These are phyloP conservation scores for Pinus albicaulis DNA, from an alignment of 75 land plant genomes.

Conservation along the genomic window DNA sequence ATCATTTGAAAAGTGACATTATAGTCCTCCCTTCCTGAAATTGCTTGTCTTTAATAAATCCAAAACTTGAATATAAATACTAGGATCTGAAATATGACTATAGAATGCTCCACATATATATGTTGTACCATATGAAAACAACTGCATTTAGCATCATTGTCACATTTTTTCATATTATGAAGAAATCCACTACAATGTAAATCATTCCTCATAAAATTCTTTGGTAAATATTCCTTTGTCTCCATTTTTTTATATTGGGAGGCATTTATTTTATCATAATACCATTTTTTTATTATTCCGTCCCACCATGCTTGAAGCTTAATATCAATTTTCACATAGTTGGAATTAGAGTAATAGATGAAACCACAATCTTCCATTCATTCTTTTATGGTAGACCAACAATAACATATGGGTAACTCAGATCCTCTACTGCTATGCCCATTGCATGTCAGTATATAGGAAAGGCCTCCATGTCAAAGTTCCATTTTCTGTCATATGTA, in stretches of 20 bases:
- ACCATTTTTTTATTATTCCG: constrained; percentile 67
- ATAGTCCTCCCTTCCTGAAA: too few relatives aligned
- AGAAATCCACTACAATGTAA: too few relatives aligned
- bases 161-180: too few relatives aligned
- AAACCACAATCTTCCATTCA: constrained; percentile 59
- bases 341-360: constrained; percentile 54
- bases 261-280: constrained; percentile 56
- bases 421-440: constrained; percentile 86
- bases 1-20: too few relatives aligned
- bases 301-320: constrained; percentile 93
- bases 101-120: too few relatives aligned
- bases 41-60: too few relatives aligned
- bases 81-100: too few relatives aligned
- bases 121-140: too few relatives aligned
- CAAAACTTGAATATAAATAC: too few relatives aligned
- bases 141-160: too few relatives aligned
- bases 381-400: constrained; percentile 71
- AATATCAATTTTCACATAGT: constrained; percentile 35
- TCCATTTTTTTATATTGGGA: constrained; percentile 41
- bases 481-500: constrained; percentile 59
- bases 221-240: constrained; percentile 44
- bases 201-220: too few relatives aligned
- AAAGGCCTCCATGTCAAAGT: constrained; percentile 81
- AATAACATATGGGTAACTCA: constrained; percentile 82
- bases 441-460: constrained; percentile 80